Base-by-base conservation (phyloP, 139 green algal species). In the Coelastrella sp. region DNA sequence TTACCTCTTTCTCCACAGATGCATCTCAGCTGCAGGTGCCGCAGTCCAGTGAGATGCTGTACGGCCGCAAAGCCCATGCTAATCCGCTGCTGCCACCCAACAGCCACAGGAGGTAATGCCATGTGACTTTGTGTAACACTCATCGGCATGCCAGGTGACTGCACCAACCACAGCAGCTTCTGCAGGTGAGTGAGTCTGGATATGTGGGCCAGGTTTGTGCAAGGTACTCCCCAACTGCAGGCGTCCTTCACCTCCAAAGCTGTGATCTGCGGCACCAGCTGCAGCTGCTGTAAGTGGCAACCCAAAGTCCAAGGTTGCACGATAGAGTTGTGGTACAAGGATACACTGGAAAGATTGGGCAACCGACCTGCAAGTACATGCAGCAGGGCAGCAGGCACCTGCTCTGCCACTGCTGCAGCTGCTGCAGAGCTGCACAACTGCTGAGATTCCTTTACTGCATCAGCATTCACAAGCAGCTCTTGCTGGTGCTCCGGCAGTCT, bases 11-110 rank as follows among this genome's bases (percentile, higher is more conserved):
- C 76, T 3, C 76, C 76, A 19, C 76, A 83, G 3, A 83, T 27
- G 38, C 72, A 83, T 5, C 76, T 48, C 6, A 83, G 76, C 76
- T 83, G 76, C 57, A 83, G 37, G n/a, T 82, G 75, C 75, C 25
- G 41, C 75, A 82, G 75, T 32, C 62, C 45, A 11, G 75, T 82
- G 7, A 82, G 62, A 27, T 69, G 62, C n/a, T 69, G 62, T 5
- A 64, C 21, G 6, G 53, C 53, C 21, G 17, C 17, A 27, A 64
- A 64, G 21, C 17, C 19, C 21, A 9, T n/a, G 53, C 53, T 27
- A 21, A 73, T 30, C 17, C 67, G 67, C 37, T 51, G 67, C 67
- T 76, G 67, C 67, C 67, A 51, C 30, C 35, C 67, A 41, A 15
- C 17, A 57, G 67, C 67, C 21, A 15, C 67, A 57, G 67, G 15